Evolutionary conservation across 495 filamentous ascomycete species (phyloP).

Genomic region (Aspergillus kassunensis): DNA sequence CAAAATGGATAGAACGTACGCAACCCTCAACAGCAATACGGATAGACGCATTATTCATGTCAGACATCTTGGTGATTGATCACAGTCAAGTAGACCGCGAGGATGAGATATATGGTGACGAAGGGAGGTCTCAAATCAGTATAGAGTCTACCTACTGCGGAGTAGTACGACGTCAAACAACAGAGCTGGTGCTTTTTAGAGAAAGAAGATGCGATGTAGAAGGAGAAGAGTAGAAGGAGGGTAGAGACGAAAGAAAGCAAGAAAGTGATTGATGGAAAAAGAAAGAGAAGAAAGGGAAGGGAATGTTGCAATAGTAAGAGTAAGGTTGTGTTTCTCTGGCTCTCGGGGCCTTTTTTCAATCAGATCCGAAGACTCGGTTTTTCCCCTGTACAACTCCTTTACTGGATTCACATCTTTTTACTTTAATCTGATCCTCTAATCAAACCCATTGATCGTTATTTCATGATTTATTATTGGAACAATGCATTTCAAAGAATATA

Average conservation of each 20-base stretch:
- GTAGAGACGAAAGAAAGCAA: not conserved
- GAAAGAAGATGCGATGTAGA: not conserved
- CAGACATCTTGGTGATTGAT: constrained; percentile 9
- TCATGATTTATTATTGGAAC: too few species aligned
- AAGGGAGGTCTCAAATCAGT: too few species aligned
- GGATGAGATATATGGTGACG: not conserved
- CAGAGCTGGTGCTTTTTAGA: not conserved
- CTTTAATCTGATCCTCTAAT: too few species aligned
- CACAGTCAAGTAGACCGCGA: not conserved
- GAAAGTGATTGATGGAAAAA: not conserved
- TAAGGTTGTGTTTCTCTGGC: not conserved
- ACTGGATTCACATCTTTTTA: too few species aligned
- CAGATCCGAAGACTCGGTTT: constrained; percentile 1
- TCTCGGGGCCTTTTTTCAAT: not conserved
- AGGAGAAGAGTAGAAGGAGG: not conserved
- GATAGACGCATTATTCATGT: constrained; percentile 21
- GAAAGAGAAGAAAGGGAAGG: not conserved
- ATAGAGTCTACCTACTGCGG: too few species aligned
- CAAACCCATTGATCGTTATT: too few species aligned
- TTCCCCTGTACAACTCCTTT: too few species aligned
- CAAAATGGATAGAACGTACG: constrained; percentile 51
- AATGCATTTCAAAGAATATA: constrained; percentile 34
- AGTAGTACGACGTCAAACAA: not conserved
- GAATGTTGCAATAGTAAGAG: too few species aligned
- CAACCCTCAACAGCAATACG: constrained; percentile 74